phyloP scores from a whole-genome alignment of 2,329 filamentous ascomycete species.

The Sphaceloma murrayae region DNA sequence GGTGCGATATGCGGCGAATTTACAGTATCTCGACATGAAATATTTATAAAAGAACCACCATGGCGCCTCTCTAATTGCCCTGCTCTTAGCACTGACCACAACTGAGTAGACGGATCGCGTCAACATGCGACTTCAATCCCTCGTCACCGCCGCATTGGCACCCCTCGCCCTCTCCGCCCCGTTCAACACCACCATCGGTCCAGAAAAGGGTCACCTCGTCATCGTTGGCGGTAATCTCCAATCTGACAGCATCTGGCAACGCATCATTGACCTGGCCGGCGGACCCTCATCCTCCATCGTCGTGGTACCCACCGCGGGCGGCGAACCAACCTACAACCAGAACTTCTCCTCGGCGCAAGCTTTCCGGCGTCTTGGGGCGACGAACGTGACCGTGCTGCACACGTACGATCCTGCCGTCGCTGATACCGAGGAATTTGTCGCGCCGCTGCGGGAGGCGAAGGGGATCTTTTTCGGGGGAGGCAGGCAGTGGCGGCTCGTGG shows the following conservation, averaged over 20 bases:
- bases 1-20: constrained; percentile 4
- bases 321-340: constrained; percentile 20
- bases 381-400: constrained; percentile 21
- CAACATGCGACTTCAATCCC: no score
- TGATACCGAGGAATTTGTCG: constrained; percentile 21
- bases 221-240: constrained; percentile 21
- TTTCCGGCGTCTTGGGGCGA: constrained; percentile 20
- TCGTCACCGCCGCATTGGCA: not conserved
- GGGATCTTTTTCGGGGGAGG: constrained; percentile 23
- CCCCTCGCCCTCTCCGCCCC: not conserved
- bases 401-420: constrained; percentile 21
- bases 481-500: constrained; percentile 22
- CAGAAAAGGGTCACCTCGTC: constrained; percentile 20
- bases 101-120: no score
- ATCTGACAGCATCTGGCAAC: constrained; percentile 20
- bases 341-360: constrained; percentile 20
- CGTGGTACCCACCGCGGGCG: constrained; percentile 22
- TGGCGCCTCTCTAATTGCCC: no score
- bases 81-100: constrained; percentile 5
- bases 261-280: constrained; percentile 21
- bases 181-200: constrained; percentile 18
- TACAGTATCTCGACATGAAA: not conserved
- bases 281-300: constrained; percentile 20
- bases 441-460: constrained; percentile 18
- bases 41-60: no score